Evolutionary conservation across 768 basidiomycete species (phyloP).

Genomic region (Lentinus tigrinus): DNA sequence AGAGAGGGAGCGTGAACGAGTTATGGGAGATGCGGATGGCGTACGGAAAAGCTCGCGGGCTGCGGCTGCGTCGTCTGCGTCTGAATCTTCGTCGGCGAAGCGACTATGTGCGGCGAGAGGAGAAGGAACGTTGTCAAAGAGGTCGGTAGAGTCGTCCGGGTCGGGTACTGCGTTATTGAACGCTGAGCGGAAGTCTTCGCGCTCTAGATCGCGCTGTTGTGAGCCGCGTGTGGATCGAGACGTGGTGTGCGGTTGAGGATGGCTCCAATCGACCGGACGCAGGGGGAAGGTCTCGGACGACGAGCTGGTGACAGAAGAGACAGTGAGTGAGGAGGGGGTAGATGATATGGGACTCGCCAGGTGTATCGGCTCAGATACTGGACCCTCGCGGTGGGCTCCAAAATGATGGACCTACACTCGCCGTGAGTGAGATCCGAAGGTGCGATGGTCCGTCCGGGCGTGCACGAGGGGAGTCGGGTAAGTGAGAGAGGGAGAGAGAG

Average conservation of each 20-base stretch:
- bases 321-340: background rate
- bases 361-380: background rate
- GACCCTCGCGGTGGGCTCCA: conserved; percentile 16
- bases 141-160: background rate
- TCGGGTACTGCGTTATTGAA: background rate
- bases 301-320: background rate
- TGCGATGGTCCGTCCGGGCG: too few species aligned
- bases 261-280: background rate
- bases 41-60: too few species aligned
- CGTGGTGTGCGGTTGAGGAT: background rate
- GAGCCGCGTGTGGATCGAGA: background rate
- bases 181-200: background rate
- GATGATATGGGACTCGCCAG: background rate
- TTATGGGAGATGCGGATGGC: background rate
- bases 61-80: too few species aligned
- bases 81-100: background rate
- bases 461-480: too few species aligned
- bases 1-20: too few species aligned
- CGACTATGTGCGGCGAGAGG: background rate
- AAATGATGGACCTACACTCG: background rate
- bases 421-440: too few species aligned
- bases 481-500: too few species aligned
- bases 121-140: background rate
- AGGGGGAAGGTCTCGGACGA: background rate
- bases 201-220: background rate